Base-by-base conservation (phyloP, 257 asterid genomes). In the Penstemon eatonii region DNA sequence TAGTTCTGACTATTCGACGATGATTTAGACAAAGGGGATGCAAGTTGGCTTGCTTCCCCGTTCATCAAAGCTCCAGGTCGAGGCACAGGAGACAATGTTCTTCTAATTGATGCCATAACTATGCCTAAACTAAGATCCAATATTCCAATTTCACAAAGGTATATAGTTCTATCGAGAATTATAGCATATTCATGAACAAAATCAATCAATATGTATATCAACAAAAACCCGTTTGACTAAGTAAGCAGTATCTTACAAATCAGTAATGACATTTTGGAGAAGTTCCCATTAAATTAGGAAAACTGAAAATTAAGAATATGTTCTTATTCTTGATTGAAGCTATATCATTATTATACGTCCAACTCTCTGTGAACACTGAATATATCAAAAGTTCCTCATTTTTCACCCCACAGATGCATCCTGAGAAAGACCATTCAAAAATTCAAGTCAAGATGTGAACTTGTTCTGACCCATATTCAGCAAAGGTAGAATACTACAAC, bases 51-150 rank as follows among this genome's bases (percentile, higher is more conserved):
- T 7, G 86, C 89, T 74, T 88, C 94, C 8, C 86, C 89, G 52
- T 79, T 82, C 75, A 75, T 37, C 62, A 80, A 4, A 52, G 70
- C 60, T 55, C 90, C 86, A 0, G 83, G 83, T 12, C 89, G 82
- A 69, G 89, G 84, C 68, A 85, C 84, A 3, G 89, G 93, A 25
- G 90, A 84, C 65, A 84, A 42, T 37, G 90, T 76, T 73, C 97
- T 78, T 76, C 97, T 79, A 60, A 88, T 80, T 11, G 90, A 90
- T 60, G 96, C 92, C 96, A 90, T 90, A 39, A 78, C 44, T 51
- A 44, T 55, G 40, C 46, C 68, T 74, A 56, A 42, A 50, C 5
- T 6, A 46, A 47, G 2, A 56, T 58, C 65, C 57, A 37, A 54
- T 41, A 58, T 62, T 58, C 65, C 57, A 37, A 54, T 41, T 62